phyloP scores from a whole-genome alignment of 345 rosid species.

The Xanthoceras sorbifolium region DNA sequence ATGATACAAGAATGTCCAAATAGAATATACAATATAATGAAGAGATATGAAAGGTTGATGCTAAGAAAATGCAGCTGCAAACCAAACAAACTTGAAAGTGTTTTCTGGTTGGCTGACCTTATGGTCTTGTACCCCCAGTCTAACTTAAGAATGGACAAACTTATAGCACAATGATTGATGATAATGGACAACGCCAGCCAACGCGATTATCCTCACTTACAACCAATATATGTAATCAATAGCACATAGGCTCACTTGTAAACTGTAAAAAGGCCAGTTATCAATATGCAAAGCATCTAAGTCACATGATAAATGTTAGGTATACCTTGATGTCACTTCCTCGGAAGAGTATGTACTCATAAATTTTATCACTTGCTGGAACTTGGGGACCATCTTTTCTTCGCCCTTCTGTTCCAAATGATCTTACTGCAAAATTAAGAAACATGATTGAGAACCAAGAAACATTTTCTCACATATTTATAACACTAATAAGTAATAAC shows the following conservation, averaged over 20 bases:
- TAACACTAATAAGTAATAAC: neutral
- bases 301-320: neutral
- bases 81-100: neutral
- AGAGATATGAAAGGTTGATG: neutral
- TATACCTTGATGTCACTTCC: constrained; percentile 71
- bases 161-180: neutral
- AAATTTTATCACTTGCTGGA: constrained; percentile 61
- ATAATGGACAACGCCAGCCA: neutral
- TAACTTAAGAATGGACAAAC: neutral
- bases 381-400: constrained; percentile 67
- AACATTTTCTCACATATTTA: neutral
- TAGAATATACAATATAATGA: neutral
- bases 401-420: constrained; percentile 80
- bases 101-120: neutral
- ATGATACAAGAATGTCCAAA: neutral
- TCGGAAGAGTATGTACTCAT: constrained; percentile 67
- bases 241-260: neutral
- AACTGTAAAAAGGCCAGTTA: neutral
- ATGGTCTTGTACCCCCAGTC: neutral
- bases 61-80: neutral
- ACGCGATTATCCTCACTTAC: neutral
- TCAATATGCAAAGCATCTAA: neutral
- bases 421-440: constrained; percentile 48
- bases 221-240: neutral
- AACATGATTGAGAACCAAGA: constrained; percentile 11